Evolutionary conservation across 2,329 filamentous ascomycete species (phyloP), one percentile per base, ranked within the genome.

Genomic region (Ampelomyces quisqualis): DNA sequence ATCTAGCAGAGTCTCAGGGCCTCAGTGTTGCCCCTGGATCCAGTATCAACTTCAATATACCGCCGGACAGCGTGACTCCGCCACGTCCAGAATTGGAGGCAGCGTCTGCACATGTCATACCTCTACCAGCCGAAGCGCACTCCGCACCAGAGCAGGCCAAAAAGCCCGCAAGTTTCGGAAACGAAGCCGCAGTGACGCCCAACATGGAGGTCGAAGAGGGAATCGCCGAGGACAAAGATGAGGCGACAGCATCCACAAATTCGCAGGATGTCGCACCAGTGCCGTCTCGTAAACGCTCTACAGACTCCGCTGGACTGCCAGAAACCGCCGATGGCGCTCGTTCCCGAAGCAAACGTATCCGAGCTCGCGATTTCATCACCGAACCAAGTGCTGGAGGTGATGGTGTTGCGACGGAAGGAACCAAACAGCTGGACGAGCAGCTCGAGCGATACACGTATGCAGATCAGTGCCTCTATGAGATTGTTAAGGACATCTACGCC

Each of bases 321-420:
- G 81, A 84, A 36, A 73, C 71, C 9, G 69, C 69, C 9, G 80
- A 84, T 45, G 77, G 77, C 34, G 74, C 75, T 14, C 73, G 81
- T 33, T 68, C 71, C 9, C 80, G 80, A 54, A 83, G 80, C 59
- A 80, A 81, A 55, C 74, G 81, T 23, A 76, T 81, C 13, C 76
- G 80, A 37, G 78, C 79, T 20, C 74, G 81, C 46, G 80, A 82
- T 48, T 78, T 77, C 7, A 70, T 76, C 34, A 71, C 70, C 5
- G 77, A 80, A 21, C 62, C 64, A 19, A 58, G 65, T 11, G 58
- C 68, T 8, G 73, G 73, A 21, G 65, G 68, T 4, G 74, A 77
- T 24, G 72, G 75, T 14, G 65, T 72, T 11, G 65, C 70, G 19
- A 74, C 78, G 27, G 79, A 82, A 44, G 70, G 72, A 31, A 70